These are phyloP conservation scores for Solanum hybrid DNA, from an alignment of 305 asterid genomes.

Conservation along the genomic window DNA sequence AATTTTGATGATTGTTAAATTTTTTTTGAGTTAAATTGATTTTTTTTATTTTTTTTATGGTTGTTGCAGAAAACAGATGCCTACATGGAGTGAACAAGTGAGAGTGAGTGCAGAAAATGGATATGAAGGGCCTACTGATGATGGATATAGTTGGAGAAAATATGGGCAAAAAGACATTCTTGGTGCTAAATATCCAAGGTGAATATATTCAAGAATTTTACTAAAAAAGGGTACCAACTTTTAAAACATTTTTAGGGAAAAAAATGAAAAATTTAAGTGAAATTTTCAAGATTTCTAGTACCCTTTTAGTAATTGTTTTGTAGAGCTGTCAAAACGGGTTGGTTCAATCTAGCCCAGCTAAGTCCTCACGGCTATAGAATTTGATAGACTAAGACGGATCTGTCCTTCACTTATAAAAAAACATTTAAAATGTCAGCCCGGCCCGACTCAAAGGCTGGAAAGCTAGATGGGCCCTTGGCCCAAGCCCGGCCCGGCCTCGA, in stretches of 20 bases:
- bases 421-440: neutral
- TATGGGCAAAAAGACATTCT: constrained; percentile 80
- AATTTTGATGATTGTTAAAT: neutral
- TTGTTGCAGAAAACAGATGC: constrained; percentile 41
- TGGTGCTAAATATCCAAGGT: constrained; percentile 76
- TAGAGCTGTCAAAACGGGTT: neutral
- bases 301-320: neutral
- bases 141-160: constrained; percentile 68
- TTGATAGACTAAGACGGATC: neutral
- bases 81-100: constrained; percentile 45
- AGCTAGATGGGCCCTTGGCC: neutral
- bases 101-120: constrained; percentile 38
- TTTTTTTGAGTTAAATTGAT: neutral
- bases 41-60: neutral
- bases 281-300: neutral
- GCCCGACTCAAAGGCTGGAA: neutral
- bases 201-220: neutral
- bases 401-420: too few relatives aligned
- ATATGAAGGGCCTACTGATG: constrained; percentile 51
- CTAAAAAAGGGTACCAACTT: neutral
- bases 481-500: too few relatives aligned
- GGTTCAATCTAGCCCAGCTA: neutral
- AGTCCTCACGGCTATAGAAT: neutral
- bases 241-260: neutral
- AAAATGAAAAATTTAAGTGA: neutral